Percentiles rank a stretch among this genome's conserved stretches.
Conservation (phyloP, 306 rosid genomes). For the Lathyrus sativus region DNA sequence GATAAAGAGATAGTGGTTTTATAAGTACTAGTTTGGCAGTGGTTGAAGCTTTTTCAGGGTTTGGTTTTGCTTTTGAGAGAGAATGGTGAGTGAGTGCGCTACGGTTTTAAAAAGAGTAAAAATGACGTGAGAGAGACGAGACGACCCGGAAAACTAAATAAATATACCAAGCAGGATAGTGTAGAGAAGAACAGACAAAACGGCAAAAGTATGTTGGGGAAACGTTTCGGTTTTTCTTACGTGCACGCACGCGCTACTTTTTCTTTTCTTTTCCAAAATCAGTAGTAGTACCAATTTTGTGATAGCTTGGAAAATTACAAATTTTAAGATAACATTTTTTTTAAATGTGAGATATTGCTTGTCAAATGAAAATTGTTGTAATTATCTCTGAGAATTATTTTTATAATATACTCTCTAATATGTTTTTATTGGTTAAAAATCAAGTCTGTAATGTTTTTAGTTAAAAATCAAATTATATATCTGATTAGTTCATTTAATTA, state of each 20-base stretch:
- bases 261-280: not conserved
- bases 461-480: no score
- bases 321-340: no score
- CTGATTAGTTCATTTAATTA: no score
- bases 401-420: no score
- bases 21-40: no score
- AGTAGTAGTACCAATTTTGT: not conserved
- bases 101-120: constrained; percentile 10
- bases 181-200: not conserved
- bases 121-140: not conserved
- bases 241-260: constrained; percentile 43
- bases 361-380: not conserved
- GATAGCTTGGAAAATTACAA: not conserved
- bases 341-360: no score
- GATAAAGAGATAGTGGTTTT: not conserved
- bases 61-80: constrained; percentile 9
- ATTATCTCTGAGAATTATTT: not conserved
- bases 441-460: no score
- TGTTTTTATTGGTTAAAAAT: no score
- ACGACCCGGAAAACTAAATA: not conserved
- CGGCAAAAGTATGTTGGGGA: constrained; percentile 1
- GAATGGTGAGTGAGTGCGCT: constrained; percentile 31
- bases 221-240: constrained; percentile 30
- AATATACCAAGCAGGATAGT: not conserved
- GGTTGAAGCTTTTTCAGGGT: constrained; percentile 38